Base-by-base conservation (phyloP, 345 rosid species). In the Populus alba region DNA sequence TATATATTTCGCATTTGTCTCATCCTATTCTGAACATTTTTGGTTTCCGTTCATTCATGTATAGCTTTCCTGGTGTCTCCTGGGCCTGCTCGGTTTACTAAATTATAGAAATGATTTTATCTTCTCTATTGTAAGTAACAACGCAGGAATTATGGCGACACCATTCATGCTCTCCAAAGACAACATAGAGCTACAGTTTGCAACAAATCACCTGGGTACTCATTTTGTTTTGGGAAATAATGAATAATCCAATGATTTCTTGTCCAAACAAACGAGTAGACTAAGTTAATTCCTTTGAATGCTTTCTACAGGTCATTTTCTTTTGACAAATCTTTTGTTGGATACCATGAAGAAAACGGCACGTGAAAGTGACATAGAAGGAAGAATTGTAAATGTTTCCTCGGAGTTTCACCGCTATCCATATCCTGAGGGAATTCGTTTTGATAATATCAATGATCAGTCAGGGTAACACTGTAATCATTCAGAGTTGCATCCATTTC, bases 281-380 rank as follows among this genome's bases (percentile, higher is more conserved):
- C 65, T 59, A 1, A n/a, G 55, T n/a, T 15, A 10, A 7, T 22
- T 39, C 39, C 31, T 41, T 8, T 25, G 10, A 16, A 13, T 25
- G 61, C 65, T 35, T 83, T 43, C 70, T 77, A 71, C 86, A 82
- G 90, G 92, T 18, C 92, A 87, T 76, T 89, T 89, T 80, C 89
- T 89, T 78, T 75, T 89, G 74, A 83, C 89, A n/a, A 81, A 81
- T 68, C 90, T 87, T 31, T 69, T 83, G 76, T 39, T 86, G 71
- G 92, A 89, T 47, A 84, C 81, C 20, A 87, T 87, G 89, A 89
- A 87, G 72, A 83, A 62, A 23, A 86, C 92, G 18, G 81, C 90
- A 15, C 67, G 35, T 76, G 78, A 80, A 75, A 89, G 83, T 74
- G 68, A 68, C 39, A 75, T 62, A 57, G 89, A 87, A 68, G 92